Evolutionary conservation across 441 rosid genomes (phyloP).

Genomic region (Dalechampia spathulata): DNA sequence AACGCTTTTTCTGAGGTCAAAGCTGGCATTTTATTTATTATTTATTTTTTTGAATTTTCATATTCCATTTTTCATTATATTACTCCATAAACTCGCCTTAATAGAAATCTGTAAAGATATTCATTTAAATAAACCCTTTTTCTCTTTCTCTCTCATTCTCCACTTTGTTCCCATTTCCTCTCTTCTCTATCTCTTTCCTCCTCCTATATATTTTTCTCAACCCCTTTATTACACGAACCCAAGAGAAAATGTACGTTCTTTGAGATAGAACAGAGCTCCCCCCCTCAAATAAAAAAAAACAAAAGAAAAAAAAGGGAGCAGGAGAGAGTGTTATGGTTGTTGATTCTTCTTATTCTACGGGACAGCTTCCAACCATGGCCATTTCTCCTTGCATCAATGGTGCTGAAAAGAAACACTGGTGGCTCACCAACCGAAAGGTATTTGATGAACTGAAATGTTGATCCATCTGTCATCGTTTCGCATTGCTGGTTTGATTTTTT

Average conservation of each 20-base stretch:
- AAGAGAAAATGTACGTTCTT: constrained; percentile 13
- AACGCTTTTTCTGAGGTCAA: constrained; percentile 57
- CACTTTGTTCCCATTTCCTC: constrained; percentile 15
- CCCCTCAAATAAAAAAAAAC: too few species aligned
- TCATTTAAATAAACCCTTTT: constrained; percentile 23
- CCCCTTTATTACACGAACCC: constrained; percentile 5
- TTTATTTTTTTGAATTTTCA: not conserved
- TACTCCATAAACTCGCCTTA: too few species aligned
- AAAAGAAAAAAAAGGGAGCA: not conserved
- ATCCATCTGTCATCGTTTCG: not conserved
- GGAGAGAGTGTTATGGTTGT: constrained; percentile 20
- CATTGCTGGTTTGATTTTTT: not conserved
- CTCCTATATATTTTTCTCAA: constrained; percentile 17
- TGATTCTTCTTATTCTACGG: constrained; percentile 21
- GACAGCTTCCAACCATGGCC: constrained; percentile 36
- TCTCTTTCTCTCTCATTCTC: constrained; percentile 13
- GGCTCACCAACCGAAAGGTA: constrained; percentile 90
- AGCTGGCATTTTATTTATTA: constrained; percentile 37
- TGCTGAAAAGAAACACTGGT: constrained; percentile 76
- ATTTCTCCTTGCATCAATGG: constrained; percentile 32
- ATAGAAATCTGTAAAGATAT: constrained; percentile 24
- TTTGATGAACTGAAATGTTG: not conserved
- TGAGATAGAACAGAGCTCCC: too few species aligned
- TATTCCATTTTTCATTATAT: too few species aligned
- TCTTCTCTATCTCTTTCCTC: constrained; percentile 10